phyloP scores from a whole-genome alignment of 768 basidiomycete genomes.

The Phylloporus scabripes region DNA sequence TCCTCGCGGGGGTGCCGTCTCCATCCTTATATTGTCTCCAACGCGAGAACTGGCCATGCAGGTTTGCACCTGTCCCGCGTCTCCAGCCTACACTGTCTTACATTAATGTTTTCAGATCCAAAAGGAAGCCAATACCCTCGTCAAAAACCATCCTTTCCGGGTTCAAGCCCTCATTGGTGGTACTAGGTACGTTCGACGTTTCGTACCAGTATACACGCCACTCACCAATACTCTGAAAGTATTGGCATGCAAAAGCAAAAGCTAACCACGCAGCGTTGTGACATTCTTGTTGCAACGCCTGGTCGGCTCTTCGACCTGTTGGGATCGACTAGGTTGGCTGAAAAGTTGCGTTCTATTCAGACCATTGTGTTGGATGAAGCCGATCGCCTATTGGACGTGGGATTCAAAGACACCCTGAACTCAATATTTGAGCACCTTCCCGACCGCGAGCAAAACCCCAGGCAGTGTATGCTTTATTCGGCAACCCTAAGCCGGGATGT shows the following conservation, averaged over 20 bases:
- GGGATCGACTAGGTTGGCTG: slow-evolving; percentile 37
- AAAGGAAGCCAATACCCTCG: slow-evolving; percentile 51
- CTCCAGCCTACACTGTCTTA: background rate
- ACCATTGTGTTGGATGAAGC: slow-evolving; percentile 67
- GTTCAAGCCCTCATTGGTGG: slow-evolving; percentile 53
- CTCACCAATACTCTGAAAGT: slow-evolving; percentile 12
- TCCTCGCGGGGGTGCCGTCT: slow-evolving; percentile 31
- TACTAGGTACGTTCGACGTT: slow-evolving; percentile 34
- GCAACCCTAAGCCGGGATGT: slow-evolving; percentile 74
- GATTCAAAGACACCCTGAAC: slow-evolving; percentile 64
- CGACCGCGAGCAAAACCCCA: slow-evolving; percentile 42
- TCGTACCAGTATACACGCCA: background rate
- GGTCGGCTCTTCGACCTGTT: slow-evolving; percentile 72
- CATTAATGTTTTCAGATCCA: slow-evolving; percentile 43
- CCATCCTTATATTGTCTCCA: slow-evolving; percentile 63
- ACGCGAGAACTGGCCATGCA: slow-evolving; percentile 73
- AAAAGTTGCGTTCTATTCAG: slow-evolving; percentile 35
- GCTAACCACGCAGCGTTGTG: slow-evolving; percentile 28
- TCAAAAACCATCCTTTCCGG: slow-evolving; percentile 37
- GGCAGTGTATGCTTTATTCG: slow-evolving; percentile 67
- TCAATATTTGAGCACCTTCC: slow-evolving; percentile 49
- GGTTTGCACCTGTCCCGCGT: slow-evolving; percentile 36
- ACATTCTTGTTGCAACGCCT: slow-evolving; percentile 70
- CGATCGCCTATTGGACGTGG: slow-evolving; percentile 68
- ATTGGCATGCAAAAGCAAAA: slow-evolving; percentile 24